Percentiles rank a stretch among this genome's conserved stretches.
These are phyloP conservation scores for Chenopodium album DNA, from an alignment of 148 eudicot species.

Conservation along the genomic window DNA sequence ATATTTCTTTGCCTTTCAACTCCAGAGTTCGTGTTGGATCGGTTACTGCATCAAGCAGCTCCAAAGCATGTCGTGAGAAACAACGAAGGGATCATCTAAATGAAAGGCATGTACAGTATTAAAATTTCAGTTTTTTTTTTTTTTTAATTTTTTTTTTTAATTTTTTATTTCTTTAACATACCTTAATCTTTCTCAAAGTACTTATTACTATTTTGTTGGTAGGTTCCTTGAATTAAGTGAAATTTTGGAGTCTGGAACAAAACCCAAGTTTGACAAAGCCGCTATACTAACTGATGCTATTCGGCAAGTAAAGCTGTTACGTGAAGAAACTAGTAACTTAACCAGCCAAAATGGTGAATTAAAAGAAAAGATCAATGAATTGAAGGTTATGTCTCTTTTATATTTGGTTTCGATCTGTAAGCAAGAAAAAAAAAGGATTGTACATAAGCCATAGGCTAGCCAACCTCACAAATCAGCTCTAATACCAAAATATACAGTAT, in stretches of 20 bases:
- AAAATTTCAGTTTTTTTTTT: too few relatives aligned
- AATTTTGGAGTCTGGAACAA: constrained; percentile 53
- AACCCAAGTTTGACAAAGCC: constrained; percentile 59
- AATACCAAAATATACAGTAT: not conserved
- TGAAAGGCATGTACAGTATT: constrained; percentile 37
- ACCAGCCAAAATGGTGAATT: constrained; percentile 42
- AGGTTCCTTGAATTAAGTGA: constrained; percentile 60
- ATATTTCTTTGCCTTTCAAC: not conserved
- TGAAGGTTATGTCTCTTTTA: constrained; percentile 42
- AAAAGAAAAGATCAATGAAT: constrained; percentile 49
- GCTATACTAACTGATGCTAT: constrained; percentile 57
- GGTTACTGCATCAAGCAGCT: constrained; percentile 33
- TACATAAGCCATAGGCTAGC: not conserved
- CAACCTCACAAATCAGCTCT: not conserved
- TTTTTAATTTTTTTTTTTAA: too few relatives aligned
- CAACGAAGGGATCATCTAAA: constrained; percentile 53
- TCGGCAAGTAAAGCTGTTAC: constrained; percentile 52
- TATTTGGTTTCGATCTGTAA: not conserved
- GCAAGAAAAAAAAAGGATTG: not conserved
- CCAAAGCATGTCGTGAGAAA: constrained; percentile 67
- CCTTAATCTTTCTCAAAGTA: not conserved
- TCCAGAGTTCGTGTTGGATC: constrained; percentile 44
- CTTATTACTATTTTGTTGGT: not conserved
- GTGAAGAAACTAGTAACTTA: constrained; percentile 48
- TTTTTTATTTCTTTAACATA: too few relatives aligned